Conservation (phyloP, 139 green algal species). For the Mychonastes homosphaera region DNA sequence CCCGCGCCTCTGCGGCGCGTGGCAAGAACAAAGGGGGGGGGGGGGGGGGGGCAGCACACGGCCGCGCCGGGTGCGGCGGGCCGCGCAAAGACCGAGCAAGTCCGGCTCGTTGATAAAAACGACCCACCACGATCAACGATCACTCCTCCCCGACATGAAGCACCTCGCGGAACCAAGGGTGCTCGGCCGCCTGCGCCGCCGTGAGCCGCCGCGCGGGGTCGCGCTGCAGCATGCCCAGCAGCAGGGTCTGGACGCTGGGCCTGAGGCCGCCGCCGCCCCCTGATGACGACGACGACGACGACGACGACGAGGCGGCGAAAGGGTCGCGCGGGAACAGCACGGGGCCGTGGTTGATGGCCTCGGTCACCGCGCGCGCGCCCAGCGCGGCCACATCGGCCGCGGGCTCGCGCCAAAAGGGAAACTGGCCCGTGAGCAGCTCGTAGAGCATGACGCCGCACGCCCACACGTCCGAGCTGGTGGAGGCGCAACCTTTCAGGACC, state of each 20-base stretch:
- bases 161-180: slow-evolving; percentile 32
- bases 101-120: too few species aligned
- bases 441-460: slow-evolving; percentile 28
- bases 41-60: too few species aligned
- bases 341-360: slow-evolving; percentile 46
- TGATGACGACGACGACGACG: too few species aligned
- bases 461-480: slow-evolving; percentile 23
- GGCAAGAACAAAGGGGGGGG: too few species aligned
- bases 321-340: slow-evolving; percentile 26
- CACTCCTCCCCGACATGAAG: too few species aligned
- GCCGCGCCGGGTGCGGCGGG: too few species aligned
- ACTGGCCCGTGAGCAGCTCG: slow-evolving; percentile 27
- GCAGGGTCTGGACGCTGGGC: slow-evolving; percentile 20
- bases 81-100: too few species aligned
- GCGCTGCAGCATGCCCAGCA: slow-evolving; percentile 28
- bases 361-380: too few species aligned
- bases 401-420: slow-evolving; percentile 23
- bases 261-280: slow-evolving; percentile 20
- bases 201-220: slow-evolving; percentile 28
- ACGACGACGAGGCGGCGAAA: too few species aligned
- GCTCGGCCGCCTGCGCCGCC: slow-evolving; percentile 22
- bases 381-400: neutral
- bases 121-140: too few species aligned
- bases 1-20: too few species aligned
- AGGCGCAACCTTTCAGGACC: slow-evolving; percentile 4